Conservation (phyloP, 2,329 filamentous ascomycete genomes). For the Geosmithia flava region DNA sequence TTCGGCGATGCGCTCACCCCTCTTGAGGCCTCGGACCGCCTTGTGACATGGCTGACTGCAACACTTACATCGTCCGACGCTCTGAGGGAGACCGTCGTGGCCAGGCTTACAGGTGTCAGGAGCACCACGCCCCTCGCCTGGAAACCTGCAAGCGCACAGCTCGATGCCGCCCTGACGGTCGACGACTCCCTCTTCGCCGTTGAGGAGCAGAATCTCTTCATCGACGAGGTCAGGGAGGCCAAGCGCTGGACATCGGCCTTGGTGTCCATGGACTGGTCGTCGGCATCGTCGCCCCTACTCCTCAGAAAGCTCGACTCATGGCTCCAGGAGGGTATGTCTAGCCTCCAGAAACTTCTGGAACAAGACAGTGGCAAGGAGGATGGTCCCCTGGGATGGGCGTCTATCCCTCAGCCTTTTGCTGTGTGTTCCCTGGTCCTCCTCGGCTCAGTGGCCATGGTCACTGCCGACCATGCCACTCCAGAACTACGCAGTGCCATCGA, state of each 20-base stretch:
- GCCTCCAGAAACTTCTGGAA: constrained; percentile 17
- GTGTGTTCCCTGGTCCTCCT: constrained; percentile 38
- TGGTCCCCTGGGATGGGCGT: constrained; percentile 61
- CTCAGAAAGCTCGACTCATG: constrained; percentile 26
- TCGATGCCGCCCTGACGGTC: constrained; percentile 33
- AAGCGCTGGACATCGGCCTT: constrained; percentile 52
- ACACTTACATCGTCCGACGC: constrained; percentile 18
- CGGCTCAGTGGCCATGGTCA: constrained; percentile 20
- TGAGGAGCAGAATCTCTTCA: constrained; percentile 91
- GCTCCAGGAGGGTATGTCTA: constrained; percentile 34
- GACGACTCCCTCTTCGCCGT: constrained; percentile 67
- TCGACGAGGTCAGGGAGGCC: constrained; percentile 69
- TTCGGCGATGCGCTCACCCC: constrained; percentile 31
- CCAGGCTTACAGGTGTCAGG: constrained; percentile 23
- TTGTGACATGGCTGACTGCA: constrained; percentile 28
- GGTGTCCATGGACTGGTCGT: constrained; percentile 9
- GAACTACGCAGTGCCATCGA: constrained; percentile 6
- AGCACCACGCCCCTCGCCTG: constrained; percentile 4
- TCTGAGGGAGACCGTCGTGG: constrained; percentile 27
- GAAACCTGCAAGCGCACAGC: constrained; percentile 21
- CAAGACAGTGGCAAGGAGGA: constrained; percentile 23
- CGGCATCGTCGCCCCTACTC: constrained; percentile 6
- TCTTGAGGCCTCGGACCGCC: constrained; percentile 30
- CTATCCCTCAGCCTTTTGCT: constrained; percentile 54
- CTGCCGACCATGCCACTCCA: constrained; percentile 4